Evolutionary conservation across 208 protist species (phyloP).

Genomic region (Zelonia costaricensis): DNA sequence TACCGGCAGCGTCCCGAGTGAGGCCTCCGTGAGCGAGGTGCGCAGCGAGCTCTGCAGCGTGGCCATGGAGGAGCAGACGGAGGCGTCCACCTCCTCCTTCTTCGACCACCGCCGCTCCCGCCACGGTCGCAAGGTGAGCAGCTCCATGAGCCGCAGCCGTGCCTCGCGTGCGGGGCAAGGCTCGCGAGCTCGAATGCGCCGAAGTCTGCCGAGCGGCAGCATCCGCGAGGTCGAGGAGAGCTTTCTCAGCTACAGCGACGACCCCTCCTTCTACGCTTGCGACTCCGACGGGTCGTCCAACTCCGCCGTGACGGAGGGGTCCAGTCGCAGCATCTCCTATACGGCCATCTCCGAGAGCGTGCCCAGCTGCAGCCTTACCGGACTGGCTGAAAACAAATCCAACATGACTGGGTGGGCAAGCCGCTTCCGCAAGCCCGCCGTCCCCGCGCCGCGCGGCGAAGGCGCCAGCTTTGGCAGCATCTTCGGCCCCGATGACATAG

Average conservation of each 20-base stretch:
- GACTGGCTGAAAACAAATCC: constrained; percentile 35
- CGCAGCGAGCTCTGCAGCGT: constrained; percentile 56
- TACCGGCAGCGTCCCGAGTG: constrained; percentile 45
- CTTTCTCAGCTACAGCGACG: constrained; percentile 53
- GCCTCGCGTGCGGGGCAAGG: constrained; percentile 18
- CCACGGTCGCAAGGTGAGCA: constrained; percentile 19
- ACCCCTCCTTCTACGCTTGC: constrained; percentile 41
- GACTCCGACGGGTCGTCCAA: constrained; percentile 29
- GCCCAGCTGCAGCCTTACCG: constrained; percentile 68
- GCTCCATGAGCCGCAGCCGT: constrained; percentile 22
- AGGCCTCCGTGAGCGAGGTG: constrained; percentile 59
- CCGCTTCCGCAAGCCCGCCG: constrained; percentile 19
- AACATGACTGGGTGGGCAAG: constrained; percentile 15
- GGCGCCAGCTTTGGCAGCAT: constrained; percentile 46
- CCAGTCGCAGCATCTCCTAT: constrained; percentile 36
- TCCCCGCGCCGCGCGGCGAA: constrained; percentile 7
- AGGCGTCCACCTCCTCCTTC: constrained; percentile 42
- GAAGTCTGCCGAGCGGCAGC: constrained; percentile 27
- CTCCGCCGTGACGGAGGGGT: constrained; percentile 25
- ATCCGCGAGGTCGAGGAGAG: constrained; percentile 29
- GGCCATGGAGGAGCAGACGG: constrained; percentile 27
- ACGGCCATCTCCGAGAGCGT: constrained; percentile 68
- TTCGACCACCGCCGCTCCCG: constrained; percentile 29
- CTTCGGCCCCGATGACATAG: constrained; percentile 40
- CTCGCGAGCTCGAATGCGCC: constrained; percentile 7